phyloP scores from a whole-genome alignment of 495 filamentous ascomycete species.

The Cudoniella acicularis region DNA sequence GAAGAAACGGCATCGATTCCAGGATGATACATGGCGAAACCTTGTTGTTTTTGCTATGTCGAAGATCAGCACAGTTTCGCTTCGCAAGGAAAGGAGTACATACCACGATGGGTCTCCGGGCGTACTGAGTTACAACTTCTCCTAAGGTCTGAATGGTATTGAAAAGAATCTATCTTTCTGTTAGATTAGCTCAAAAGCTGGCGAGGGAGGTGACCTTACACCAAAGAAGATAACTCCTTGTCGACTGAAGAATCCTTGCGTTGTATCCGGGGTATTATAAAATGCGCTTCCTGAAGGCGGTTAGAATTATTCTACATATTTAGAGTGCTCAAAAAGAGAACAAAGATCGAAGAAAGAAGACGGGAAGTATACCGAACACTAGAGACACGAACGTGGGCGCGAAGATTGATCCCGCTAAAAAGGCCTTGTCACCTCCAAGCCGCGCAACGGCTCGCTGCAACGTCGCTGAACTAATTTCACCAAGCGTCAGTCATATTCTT shows the following conservation, averaged over 20 bases:
- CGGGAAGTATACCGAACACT: conserved; percentile 43
- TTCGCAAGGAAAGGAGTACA: conserved; percentile 45
- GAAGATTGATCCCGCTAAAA: conserved; percentile 64
- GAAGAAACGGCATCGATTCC: conserved; percentile 72
- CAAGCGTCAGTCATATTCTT: too few species aligned
- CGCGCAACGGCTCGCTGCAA: conserved; percentile 66
- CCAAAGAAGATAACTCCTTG: conserved; percentile 63
- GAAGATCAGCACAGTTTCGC: conserved; percentile 47
- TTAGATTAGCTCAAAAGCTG: background rate
- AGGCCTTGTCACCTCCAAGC: conserved; percentile 62
- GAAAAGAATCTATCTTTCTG: conserved; percentile 52
- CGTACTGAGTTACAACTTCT: conserved; percentile 63
- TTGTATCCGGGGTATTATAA: conserved; percentile 61
- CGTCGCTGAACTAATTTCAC: background rate
- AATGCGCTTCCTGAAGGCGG: conserved; percentile 58
- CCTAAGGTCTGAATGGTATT: conserved; percentile 68
- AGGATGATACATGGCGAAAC: conserved; percentile 78
- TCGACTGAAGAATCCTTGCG: conserved; percentile 47
- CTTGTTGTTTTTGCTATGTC: conserved; percentile 74
- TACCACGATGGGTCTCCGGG: conserved; percentile 56
- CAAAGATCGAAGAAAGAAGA: too few species aligned
- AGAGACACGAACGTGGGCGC: conserved; percentile 69
- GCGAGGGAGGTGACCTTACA: conserved; percentile 27
- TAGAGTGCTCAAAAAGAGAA: too few species aligned
- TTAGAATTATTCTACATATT: too few species aligned